Percentiles rank a stretch among this genome's conserved stretches.
Evolutionary conservation across 768 basidiomycete species (phyloP).

Genomic region (Floccularia luteovirens): DNA sequence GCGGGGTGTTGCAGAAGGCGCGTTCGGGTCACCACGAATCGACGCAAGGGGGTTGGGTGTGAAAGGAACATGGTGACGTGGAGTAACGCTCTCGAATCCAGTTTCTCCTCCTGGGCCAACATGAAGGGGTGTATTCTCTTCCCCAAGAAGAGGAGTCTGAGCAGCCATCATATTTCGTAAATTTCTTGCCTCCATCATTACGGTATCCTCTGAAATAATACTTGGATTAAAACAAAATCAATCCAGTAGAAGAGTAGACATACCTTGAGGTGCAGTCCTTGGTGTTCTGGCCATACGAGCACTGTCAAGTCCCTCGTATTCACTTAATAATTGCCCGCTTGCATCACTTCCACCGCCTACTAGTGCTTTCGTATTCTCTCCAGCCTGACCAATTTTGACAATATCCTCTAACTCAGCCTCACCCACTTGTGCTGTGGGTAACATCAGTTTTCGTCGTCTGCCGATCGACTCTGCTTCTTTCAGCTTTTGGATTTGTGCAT

Average conservation of each 20-base stretch:
- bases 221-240: constrained; percentile 2
- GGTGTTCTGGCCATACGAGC: constrained; percentile 94
- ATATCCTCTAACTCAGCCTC: constrained; percentile 96
- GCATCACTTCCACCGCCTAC: constrained; percentile 80
- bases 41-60: constrained; percentile 97
- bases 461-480: constrained; percentile 97
- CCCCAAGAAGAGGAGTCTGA: constrained; percentile 92
- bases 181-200: constrained; percentile 93
- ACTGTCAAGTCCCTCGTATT: constrained; percentile 84
- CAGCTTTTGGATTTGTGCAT: constrained; percentile 95
- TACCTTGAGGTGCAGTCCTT: constrained; percentile 88
- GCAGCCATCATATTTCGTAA: constrained; percentile 87
- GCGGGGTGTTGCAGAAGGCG: constrained; percentile 50
- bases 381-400: constrained; percentile 93
- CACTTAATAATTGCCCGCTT: constrained; percentile 79
- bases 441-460: constrained; percentile 71
- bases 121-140: constrained; percentile 96
- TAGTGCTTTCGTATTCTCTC: constrained; percentile 82
- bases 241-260: constrained; percentile 21
- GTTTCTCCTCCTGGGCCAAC: constrained; percentile 66
- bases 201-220: constrained; percentile 72
- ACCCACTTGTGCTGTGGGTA: constrained; percentile 89
- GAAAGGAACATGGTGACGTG: constrained; percentile 82
- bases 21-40: constrained; percentile 44
- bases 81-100: constrained; percentile 93